These are phyloP conservation scores for Zizania palustris DNA, from an alignment of 202 grass and related monocot species.

Conservation along the genomic window DNA sequence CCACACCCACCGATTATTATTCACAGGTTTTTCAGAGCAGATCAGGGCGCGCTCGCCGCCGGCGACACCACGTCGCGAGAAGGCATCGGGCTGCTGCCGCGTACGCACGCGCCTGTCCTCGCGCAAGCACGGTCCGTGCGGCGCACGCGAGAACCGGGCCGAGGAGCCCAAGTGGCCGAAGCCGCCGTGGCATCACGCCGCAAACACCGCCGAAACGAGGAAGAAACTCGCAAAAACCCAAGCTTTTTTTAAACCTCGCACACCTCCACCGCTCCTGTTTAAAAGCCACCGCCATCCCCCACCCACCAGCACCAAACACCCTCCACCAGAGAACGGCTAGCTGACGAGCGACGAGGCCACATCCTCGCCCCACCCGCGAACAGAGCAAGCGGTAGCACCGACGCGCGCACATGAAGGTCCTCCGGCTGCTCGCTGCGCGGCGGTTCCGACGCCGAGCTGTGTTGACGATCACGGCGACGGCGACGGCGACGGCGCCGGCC, in stretches of 20 bases:
- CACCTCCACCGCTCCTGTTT: conserved; percentile 45
- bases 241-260: not conserved
- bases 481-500: conserved; percentile 48
- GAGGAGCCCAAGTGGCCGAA: not conserved
- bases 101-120: too few species aligned
- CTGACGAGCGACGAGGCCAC: not conserved
- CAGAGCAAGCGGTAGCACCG: not conserved
- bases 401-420: conserved; percentile 53
- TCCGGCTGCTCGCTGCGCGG: conserved; percentile 54
- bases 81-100: not conserved
- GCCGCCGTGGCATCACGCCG: not conserved
- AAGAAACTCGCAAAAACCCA: not conserved
- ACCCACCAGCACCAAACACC: not conserved
- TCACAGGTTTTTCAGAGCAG: not conserved
- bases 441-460: conserved; percentile 38
- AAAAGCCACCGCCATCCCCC: conserved; percentile 18
- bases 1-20: too few species aligned
- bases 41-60: not conserved
- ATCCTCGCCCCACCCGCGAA: not conserved
- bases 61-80: not conserved
- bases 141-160: not conserved
- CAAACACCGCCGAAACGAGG: conserved; percentile 29
- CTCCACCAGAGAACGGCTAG: not conserved
- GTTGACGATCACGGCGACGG: conserved; percentile 49
- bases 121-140: not conserved